Evolutionary conservation across 129 eudicot species (phyloP), one percentile per base, ranked within the genome.

Genomic region (Flaveria trinervia): DNA sequence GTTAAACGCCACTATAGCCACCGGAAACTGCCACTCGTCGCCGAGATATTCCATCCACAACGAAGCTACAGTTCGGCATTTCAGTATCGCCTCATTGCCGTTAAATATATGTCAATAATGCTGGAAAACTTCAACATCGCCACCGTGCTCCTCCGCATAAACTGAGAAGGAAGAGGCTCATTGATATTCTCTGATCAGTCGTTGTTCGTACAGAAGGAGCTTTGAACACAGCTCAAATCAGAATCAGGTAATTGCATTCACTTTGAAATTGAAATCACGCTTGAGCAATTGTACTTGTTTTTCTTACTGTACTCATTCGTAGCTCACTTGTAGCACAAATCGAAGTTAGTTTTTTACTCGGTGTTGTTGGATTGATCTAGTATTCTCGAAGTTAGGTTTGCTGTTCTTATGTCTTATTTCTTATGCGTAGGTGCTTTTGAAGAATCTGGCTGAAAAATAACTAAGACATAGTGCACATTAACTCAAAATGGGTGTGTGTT

Each of bases 401-500:
- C 15, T 61, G 28, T 36, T 39, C 71, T 80, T 23, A 66, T 45
- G 50, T 9, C 30, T 55, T 65, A 22, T 70, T 71, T 26, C 7
- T 60, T 60, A 79, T 79, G 68, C 62, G 33, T 81, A 83, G 89
- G 82, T 36, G 74, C 68, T 64, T 72, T 77, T 50, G 68, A 74
- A 67, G 72, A 75, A 71, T 33, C 62, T 82, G 62, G 56, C 55
- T 65, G 77, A 68, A 13, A 6, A 77, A 77, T 64, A 65, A 64
- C 28, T 55, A 73, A 36, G 54, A 64, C 12, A 45, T 16, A 39
- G 49, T 73, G 54, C 48, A 23, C 22, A n/a, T 64, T 67, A 78
- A 55, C 7, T 45, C 28, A 68, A 46, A 73, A 89, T 92, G 97
- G 90, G 83, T 30, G 76, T 80, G 61, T 82, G 71, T 56, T 33